Percentiles rank a stretch among this genome's conserved stretches.
Evolutionary conservation across 805 yeast genomes (phyloP).

Genomic region (Isabelozyma heimii): DNA sequence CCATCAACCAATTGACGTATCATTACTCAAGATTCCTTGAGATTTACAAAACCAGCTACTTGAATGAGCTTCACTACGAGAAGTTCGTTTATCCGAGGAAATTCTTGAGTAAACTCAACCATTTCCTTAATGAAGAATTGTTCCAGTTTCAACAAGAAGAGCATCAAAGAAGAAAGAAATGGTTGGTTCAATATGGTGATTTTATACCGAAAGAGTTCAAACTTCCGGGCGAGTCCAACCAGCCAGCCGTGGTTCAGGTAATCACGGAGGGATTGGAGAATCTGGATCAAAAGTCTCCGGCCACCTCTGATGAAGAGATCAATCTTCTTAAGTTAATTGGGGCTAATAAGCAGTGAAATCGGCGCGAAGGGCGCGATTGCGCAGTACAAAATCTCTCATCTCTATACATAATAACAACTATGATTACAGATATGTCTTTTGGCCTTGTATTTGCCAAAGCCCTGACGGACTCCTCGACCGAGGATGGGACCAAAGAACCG

Average conservation of each 20-base stretch:
- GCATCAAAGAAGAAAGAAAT: conserved; percentile 27
- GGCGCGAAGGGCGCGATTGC: neutral
- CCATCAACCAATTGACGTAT: conserved; percentile 25
- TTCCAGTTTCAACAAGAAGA: conserved; percentile 31
- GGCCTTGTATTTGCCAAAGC: neutral
- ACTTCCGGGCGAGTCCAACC: conserved; percentile 34
- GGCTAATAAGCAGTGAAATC: neutral
- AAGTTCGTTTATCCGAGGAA: conserved; percentile 36
- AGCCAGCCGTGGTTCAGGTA: conserved; percentile 39
- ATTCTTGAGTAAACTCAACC: conserved; percentile 27
- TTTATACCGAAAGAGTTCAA: conserved; percentile 39
- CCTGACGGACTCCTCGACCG: neutral
- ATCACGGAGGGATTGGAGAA: conserved; percentile 41
- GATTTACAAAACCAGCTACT: conserved; percentile 33
- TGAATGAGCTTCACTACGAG: conserved; percentile 38
- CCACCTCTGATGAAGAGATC: conserved; percentile 7
- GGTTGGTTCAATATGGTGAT: conserved; percentile 39
- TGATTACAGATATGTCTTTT: neutral
- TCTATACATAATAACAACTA: neutral
- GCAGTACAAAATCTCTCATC: neutral
- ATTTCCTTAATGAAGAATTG: conserved; percentile 33
- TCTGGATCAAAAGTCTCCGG: conserved; percentile 8
- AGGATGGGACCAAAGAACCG: neutral
- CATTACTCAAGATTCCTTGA: conserved; percentile 35
- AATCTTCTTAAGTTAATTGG: neutral